Conservation (phyloP, 805 yeast genomes). For the Candida gorgasii region DNA sequence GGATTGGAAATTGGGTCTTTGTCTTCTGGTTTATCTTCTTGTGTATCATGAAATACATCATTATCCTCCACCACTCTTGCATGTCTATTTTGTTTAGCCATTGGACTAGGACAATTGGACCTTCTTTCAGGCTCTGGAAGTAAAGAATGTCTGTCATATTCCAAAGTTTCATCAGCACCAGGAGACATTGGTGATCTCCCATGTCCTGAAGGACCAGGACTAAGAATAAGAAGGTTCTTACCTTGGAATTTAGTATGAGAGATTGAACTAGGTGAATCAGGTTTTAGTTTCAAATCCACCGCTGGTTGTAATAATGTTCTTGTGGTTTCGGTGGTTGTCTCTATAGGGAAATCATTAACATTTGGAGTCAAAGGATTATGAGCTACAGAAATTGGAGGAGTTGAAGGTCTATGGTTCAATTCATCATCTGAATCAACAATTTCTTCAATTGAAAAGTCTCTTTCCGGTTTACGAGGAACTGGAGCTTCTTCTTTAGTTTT, state of each 20-base stretch:
- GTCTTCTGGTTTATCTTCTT: conserved; percentile 9
- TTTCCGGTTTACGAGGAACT: conserved; percentile 14
- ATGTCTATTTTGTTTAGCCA: conserved; percentile 44
- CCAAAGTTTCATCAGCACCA: neutral
- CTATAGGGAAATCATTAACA: neutral
- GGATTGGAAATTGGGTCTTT: conserved; percentile 11
- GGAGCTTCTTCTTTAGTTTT: conserved; percentile 2
- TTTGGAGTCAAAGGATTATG: conserved; percentile 8
- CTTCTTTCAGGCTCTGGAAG: conserved; percentile 17
- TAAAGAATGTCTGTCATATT: conserved; percentile 7
- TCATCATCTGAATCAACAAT: conserved; percentile 43
- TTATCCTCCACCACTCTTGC: conserved; percentile 45
- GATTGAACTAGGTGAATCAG: conserved; percentile 16
- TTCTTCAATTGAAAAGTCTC: conserved; percentile 42
- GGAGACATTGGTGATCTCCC: conserved; percentile 8
- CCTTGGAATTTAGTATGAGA: conserved; percentile 22
- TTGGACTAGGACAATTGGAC: conserved; percentile 38
- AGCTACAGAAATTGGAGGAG: conserved; percentile 5
- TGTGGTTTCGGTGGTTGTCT: neutral
- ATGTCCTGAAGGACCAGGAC: conserved; percentile 40
- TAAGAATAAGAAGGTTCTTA: conserved; percentile 37
- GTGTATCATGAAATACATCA: conserved; percentile 14
- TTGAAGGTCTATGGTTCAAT: conserved; percentile 15
- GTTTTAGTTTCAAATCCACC: conserved; percentile 14
- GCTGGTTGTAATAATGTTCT: conserved; percentile 19